Conservation (phyloP, 2,329 filamentous ascomycete species). For the Didymella sp. region DNA sequence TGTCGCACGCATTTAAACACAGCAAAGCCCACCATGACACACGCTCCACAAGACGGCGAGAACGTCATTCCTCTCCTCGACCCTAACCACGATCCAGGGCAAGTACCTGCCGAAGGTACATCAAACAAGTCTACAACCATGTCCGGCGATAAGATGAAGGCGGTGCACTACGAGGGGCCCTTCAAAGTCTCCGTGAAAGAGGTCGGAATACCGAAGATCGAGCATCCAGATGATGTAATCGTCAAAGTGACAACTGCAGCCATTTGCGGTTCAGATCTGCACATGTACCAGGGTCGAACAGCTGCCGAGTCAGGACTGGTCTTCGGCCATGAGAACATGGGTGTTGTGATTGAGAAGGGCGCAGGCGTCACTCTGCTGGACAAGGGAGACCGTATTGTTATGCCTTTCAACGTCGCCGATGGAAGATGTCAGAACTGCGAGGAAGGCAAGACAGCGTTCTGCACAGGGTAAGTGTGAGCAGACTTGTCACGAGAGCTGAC, state of each 20-base stretch:
- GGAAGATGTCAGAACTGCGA: conserved; percentile 68
- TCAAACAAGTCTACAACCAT: conserved; percentile 17
- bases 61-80: conserved; percentile 22
- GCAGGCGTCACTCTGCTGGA: conserved; percentile 66
- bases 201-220: conserved; percentile 63
- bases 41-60: conserved; percentile 11
- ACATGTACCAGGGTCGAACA: conserved; percentile 72
- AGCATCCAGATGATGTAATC: conserved; percentile 70
- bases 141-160: conserved; percentile 60
- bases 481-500: not conserved
- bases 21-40: conserved; percentile 16
- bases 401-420: conserved; percentile 65
- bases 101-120: conserved; percentile 16
- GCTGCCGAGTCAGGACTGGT: conserved; percentile 68
- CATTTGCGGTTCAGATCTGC: conserved; percentile 61
- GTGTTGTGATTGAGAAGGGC: conserved; percentile 63
- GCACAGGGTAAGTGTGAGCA: conserved; percentile 58
- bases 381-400: conserved; percentile 68
- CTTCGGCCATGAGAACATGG: conserved; percentile 70
- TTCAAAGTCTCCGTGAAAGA: conserved; percentile 69
- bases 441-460: conserved; percentile 69
- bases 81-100: conserved; percentile 23
- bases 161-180: conserved; percentile 67
- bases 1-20: conserved; percentile 4
- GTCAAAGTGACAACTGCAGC: conserved; percentile 70